A percentile compares a stretch with the other conserved stretches of the same genome.
phyloP scores from a whole-genome alignment of 805 yeast genomes.

The Tetrapisispora fleetii region DNA sequence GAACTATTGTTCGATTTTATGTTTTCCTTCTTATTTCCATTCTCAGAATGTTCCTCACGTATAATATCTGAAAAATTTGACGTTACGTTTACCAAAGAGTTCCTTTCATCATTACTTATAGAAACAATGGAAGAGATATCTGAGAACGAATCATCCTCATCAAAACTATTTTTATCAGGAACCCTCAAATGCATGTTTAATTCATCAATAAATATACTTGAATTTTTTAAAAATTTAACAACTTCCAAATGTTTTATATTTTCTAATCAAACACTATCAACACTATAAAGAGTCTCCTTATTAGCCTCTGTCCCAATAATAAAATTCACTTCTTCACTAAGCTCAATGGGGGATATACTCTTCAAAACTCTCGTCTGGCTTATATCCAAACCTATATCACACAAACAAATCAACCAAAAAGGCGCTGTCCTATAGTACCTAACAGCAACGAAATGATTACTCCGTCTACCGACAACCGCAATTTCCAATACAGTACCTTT shows the following conservation, averaged over 20 bases:
- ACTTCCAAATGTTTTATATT: too few relatives aligned
- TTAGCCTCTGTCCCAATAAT: too few relatives aligned
- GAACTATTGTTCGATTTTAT: neutral
- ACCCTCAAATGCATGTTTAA: neutral
- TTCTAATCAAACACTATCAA: too few relatives aligned
- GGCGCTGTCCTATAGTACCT: too few relatives aligned
- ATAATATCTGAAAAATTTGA: slow-evolving; percentile 1
- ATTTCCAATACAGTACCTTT: too few relatives aligned
- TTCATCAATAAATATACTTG: neutral
- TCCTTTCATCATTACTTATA: neutral
- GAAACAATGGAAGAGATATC: neutral
- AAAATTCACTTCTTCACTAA: neutral
- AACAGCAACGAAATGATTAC: too few relatives aligned
- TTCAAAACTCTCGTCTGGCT: too few relatives aligned
- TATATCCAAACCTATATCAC: too few relatives aligned
- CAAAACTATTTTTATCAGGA: neutral
- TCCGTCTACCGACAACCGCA: too few relatives aligned
- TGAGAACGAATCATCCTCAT: neutral
- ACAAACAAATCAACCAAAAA: too few relatives aligned
- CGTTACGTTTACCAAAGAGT: neutral
- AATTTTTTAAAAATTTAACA: neutral
- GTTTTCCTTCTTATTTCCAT: neutral
- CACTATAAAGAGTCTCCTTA: too few relatives aligned
- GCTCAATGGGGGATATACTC: too few relatives aligned
- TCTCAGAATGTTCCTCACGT: neutral